Base-by-base conservation (phyloP, 345 rosid genomes). In the Citrus inodora region DNA sequence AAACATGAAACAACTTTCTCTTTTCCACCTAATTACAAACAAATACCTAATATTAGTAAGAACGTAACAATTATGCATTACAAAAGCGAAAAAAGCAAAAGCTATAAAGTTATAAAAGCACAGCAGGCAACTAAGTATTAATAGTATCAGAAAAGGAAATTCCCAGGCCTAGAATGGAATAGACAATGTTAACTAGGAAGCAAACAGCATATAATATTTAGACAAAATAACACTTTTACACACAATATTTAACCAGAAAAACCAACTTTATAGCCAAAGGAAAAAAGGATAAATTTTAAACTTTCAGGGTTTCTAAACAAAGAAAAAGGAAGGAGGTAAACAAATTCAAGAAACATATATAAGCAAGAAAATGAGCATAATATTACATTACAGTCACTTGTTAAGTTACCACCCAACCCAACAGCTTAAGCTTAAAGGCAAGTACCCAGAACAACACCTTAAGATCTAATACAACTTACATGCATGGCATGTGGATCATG, bases 1-100 rank as follows among this genome's bases (percentile, higher is more conserved):
- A 88, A 74, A 88, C 84, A 76, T 84, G 87, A 75, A 88, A 85
- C 69, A 77, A 58, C 85, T 86, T 90, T 73, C 78, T 86, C 86
- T 88, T 90, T 79, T 90, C 92, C 79, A 63, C 92, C 95, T 90
- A 66, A 80, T 40, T 58, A 9, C 10, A 65, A 66, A 4, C 5
- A 78, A 10, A 82, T 62, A 40, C 35, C 75, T 71, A 53, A 42
- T 5, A 60, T 35, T 63, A 75, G 48, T 48, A 11, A 60, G 38
- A 64, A 59, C 6, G 22, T 21, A 70, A 70, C 24, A 72, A 40
- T 8, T 16, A 53, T 4, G n/a, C 46, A 61, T n/a, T 48, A 66
- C 32, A 72, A 67, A 48, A 53, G 63, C n/a, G 19, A 48, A 30
- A 1, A 40, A 13, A 37, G 1, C 30, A 21, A 46, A 66, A 19